These are phyloP conservation scores for Aspergillus felis DNA, from an alignment of 2,329 filamentous ascomycete species.

Conservation along the genomic window DNA sequence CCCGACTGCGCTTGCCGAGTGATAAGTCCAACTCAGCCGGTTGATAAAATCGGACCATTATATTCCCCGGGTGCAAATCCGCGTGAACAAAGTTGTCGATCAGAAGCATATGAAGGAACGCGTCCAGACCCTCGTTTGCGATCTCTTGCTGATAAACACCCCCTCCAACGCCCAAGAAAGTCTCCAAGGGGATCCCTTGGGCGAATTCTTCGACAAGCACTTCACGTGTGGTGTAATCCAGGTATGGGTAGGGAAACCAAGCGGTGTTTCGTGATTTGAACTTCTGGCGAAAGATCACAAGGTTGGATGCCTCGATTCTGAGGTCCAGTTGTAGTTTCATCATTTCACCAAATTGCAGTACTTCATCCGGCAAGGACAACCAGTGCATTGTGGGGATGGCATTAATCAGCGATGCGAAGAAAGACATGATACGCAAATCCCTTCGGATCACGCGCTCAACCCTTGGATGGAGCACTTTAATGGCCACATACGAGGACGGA, in stretches of 20 bases:
- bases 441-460: conserved; percentile 88
- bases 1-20: conserved; percentile 43
- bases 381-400: conserved; percentile 91
- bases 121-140: conserved; percentile 89
- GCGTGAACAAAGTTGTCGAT: conserved; percentile 98
- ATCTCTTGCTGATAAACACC: conserved; percentile 93
- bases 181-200: conserved; percentile 84
- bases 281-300: conserved; percentile 79
- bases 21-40: conserved; percentile 67
- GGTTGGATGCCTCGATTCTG: conserved; percentile 87
- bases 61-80: conserved; percentile 94
- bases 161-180: conserved; percentile 86
- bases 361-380: conserved; percentile 93
- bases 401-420: conserved; percentile 83
- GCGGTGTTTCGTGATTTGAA: conserved; percentile 86
- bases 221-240: conserved; percentile 85
- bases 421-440: conserved; percentile 88
- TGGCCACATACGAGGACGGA: conserved; percentile 86
- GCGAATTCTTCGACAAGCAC: conserved; percentile 95
- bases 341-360: conserved; percentile 93
- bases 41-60: conserved; percentile 98
- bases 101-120: conserved; percentile 92
- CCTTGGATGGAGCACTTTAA: conserved; percentile 91
- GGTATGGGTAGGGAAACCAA: conserved; percentile 95
- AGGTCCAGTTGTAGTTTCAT: conserved; percentile 97